phyloP scores from a whole-genome alignment of 2,329 filamentous ascomycete genomes.

The Daldinia sp. region DNA sequence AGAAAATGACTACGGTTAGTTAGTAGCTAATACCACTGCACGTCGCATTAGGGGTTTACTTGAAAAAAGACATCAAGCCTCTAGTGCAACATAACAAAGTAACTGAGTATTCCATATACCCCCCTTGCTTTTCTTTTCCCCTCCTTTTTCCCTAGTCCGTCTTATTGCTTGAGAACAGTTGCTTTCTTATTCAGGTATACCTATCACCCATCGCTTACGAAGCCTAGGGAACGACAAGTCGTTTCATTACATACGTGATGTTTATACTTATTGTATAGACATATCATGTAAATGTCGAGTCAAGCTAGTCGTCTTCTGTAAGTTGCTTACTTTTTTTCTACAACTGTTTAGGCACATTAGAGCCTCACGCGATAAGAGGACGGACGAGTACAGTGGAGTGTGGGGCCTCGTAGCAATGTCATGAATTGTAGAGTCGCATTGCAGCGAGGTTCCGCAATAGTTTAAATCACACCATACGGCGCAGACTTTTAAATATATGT shows the following conservation, averaged over 20 bases:
- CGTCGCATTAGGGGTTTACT: background rate
- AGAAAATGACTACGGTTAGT: background rate
- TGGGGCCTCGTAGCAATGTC: constrained; percentile 13
- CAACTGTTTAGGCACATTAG: constrained; percentile 27
- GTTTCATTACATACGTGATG: background rate
- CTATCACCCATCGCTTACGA: background rate
- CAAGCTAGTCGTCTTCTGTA: background rate
- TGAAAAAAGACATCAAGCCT: background rate
- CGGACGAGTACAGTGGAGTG: background rate
- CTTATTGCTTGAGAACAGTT: background rate
- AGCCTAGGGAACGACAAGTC: background rate
- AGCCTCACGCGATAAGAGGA: constrained; percentile 31
- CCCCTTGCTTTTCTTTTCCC: background rate
- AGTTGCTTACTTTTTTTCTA: constrained; percentile 9
- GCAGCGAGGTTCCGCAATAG: constrained; percentile 21
- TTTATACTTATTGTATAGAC: background rate
- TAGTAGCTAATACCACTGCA: background rate
- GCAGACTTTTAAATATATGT: background rate
- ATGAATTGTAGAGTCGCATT: constrained; percentile 26
- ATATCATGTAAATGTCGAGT: background rate
- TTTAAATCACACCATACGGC: constrained; percentile 28
- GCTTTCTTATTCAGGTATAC: constrained; percentile 9
- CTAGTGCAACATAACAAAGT: background rate
- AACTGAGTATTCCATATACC: background rate
- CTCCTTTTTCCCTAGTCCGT: background rate